These are phyloP conservation scores for Phytophthora sansomeana DNA, from an alignment of 352 stramenopile species.

Conservation along the genomic window DNA sequence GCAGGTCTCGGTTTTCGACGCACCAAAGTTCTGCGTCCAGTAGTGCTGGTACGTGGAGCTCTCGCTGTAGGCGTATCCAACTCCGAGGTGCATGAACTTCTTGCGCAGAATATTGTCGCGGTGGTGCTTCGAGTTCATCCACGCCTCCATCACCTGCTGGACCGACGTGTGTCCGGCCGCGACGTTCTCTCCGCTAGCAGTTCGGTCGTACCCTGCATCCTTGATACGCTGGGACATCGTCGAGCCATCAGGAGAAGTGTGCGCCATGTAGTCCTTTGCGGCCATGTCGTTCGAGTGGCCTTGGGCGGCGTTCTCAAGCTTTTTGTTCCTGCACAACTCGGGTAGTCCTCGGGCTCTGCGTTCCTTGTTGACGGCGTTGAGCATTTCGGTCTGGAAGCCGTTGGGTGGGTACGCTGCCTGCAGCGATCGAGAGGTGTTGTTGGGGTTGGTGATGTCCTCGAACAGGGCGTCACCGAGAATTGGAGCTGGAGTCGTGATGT, in stretches of 20 bases:
- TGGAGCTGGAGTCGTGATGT: slow-evolving; percentile 24
- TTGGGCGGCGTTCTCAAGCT: slow-evolving; percentile 32
- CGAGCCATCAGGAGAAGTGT: slow-evolving; percentile 51
- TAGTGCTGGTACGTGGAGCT: slow-evolving; percentile 49
- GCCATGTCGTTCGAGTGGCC: slow-evolving; percentile 54
- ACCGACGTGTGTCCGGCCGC: slow-evolving; percentile 49
- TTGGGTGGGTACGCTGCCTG: slow-evolving; percentile 25
- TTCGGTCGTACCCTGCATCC: slow-evolving; percentile 49
- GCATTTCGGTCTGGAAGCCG: slow-evolving; percentile 43
- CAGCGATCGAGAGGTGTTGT: slow-evolving; percentile 23
- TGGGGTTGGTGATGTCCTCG: slow-evolving; percentile 17
- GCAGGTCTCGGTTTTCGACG: slow-evolving; percentile 36
- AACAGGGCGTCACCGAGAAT: slow-evolving; percentile 31
- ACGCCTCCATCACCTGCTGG: slow-evolving; percentile 46
- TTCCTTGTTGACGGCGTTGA: slow-evolving; percentile 60
- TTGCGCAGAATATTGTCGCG: slow-evolving; percentile 49
- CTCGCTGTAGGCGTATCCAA: slow-evolving; percentile 40
- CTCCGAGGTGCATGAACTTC: slow-evolving; percentile 51
- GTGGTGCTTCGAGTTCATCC: slow-evolving; percentile 47
- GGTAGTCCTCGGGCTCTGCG: slow-evolving; percentile 42
- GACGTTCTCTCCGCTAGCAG: slow-evolving; percentile 48
- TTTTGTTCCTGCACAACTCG: slow-evolving; percentile 52
- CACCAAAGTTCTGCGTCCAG: slow-evolving; percentile 71
- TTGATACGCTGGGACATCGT: slow-evolving; percentile 49
- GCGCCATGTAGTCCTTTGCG: slow-evolving; percentile 54